Evolutionary conservation across 2,329 filamentous ascomycete genomes (phyloP).

Genomic region (Colletotrichum navitas): DNA sequence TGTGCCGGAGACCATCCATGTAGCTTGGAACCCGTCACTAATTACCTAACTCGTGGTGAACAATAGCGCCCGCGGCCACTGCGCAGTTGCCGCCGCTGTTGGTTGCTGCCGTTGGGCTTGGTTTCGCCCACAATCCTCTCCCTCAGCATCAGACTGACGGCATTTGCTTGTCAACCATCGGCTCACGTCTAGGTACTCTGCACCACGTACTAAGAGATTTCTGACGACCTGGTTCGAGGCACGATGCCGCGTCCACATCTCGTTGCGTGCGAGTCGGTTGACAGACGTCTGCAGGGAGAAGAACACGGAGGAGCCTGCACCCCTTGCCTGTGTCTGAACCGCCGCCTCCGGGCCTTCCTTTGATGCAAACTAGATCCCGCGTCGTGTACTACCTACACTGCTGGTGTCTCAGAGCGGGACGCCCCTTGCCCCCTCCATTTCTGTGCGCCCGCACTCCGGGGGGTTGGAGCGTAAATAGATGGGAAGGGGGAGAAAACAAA

Average conservation of each 20-base stretch:
- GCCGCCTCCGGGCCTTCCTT: background rate
- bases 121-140: background rate
- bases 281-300: background rate
- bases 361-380: slow-evolving; percentile 5
- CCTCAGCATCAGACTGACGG: background rate
- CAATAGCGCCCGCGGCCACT: background rate
- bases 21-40: background rate
- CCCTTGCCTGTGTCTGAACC: background rate
- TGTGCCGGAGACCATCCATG: slow-evolving; percentile 11
- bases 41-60: background rate
- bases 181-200: background rate
- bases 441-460: slow-evolving; percentile 4
- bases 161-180: background rate
- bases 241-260: background rate
- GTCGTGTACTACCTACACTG: background rate
- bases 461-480: too few relatives aligned
- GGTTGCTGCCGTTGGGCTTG: background rate
- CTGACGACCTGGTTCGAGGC: background rate
- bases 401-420: slow-evolving; percentile 35
- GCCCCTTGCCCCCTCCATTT: slow-evolving; percentile 28
- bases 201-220: too few relatives aligned
- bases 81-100: background rate
- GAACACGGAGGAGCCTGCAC: background rate
- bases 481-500: too few relatives aligned
- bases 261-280: background rate